Evolutionary conservation across 495 filamentous ascomycete species (phyloP).

Genomic region (Hyaloscypha variabilis): DNA sequence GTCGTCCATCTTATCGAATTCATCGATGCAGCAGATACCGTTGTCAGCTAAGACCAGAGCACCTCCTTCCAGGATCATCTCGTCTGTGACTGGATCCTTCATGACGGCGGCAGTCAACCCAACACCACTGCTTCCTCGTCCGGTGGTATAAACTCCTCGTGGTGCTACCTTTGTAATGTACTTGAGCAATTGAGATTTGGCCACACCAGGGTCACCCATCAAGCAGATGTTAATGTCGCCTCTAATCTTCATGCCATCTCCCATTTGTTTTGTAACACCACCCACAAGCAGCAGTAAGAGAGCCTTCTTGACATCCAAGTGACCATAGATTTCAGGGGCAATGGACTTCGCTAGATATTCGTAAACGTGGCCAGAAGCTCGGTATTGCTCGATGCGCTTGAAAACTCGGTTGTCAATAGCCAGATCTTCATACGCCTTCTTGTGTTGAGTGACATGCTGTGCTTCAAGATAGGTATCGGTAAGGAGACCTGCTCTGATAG

Average conservation of each 20-base stretch:
- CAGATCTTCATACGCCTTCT: conserved; percentile 93
- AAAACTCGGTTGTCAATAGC: conserved; percentile 72
- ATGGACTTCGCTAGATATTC: conserved; percentile 94
- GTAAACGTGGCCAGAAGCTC: conserved; percentile 85
- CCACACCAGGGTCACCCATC: conserved; percentile 99
- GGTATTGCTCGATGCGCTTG: conserved; percentile 78
- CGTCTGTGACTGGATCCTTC: conserved; percentile 97
- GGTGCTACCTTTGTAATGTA: conserved; percentile 99
- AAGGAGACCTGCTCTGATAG: conserved; percentile 89
- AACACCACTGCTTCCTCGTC: conserved; percentile 92
- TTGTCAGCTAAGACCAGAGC: conserved; percentile 96
- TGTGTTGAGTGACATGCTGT: conserved; percentile 91
- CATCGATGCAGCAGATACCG: conserved; percentile 99
- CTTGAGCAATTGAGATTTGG: conserved; percentile 96
- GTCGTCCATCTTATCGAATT: conserved; percentile 99
- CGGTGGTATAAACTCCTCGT: conserved; percentile 95
- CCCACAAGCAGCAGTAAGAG: conserved; percentile 92
- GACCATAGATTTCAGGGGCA: conserved; percentile 95
- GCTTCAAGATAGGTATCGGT: conserved; percentile 98
- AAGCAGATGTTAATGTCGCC: conserved; percentile 98
- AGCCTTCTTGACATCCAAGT: conserved; percentile 97
- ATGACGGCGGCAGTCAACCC: conserved; percentile 98
- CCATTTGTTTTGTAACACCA: conserved; percentile 95
- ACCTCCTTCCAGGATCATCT: conserved; percentile 98
- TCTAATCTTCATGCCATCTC: conserved; percentile 96